Base-by-base conservation (phyloP, 805 yeast species). In the Saccharomycopsis sp. region DNA sequence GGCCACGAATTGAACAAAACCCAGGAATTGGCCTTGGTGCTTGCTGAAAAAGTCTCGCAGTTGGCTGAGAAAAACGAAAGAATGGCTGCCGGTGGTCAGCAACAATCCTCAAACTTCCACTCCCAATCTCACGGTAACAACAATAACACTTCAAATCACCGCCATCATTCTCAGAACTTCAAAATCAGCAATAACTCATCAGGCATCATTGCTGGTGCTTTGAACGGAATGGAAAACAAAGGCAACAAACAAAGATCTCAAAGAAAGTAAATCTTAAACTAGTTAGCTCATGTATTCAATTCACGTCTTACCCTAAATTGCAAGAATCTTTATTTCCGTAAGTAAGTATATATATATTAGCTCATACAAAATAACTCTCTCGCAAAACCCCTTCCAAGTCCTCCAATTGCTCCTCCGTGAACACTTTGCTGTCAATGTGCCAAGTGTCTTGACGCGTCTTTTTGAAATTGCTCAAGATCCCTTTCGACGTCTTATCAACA, bases 391-490 rank as follows among this genome's bases (percentile, higher is more conserved):
- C 98, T 58, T 89, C 98, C 34, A 89, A 63, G 56, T 86, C 95
- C 54, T 86, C 92, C 38, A 87, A 65, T 59, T 89, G 94, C 4
- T 80, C 84, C 36, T 70, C 74, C 6, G 77, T 75, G 57, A 89
- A 92, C 10, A 71, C 75, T 50, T 68, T 68, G 46, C 81, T 71
- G 56, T 89, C 98, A 45, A 86, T 73, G 53, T 84, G 94, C 98
- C 98, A 89, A 0, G 96, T 86, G 53, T 89, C 98, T 44, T 88
- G 94, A 50, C 97, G 73, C 4, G 85, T 76, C 63, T 87, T 87
- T 58, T 88, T 89, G 63, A 92, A 92, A 48, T 76, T 79, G 48
- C 94, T 79, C 38, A 89, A 67, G 2, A 75, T 71, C 23, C 77
- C 78, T 58, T 89, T 89, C 5, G 95, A 94, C 1, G 94, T 73